These are phyloP conservation scores for Peronosclerospora sorghi DNA, from an alignment of 352 stramenopile species.

Conservation along the genomic window DNA sequence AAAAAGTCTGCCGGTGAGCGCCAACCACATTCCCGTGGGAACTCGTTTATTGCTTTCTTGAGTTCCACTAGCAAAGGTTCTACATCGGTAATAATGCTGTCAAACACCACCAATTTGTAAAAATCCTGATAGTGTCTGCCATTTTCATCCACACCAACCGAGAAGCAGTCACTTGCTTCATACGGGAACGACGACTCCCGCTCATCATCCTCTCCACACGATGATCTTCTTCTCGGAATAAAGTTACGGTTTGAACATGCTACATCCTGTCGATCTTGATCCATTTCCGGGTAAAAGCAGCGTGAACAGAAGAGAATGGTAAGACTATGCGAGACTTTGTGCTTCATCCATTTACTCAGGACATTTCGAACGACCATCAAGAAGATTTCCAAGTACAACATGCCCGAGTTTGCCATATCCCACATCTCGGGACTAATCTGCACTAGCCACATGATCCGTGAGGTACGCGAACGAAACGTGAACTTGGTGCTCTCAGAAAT, in stretches of 20 bases:
- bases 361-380: slow-evolving; percentile 71
- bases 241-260: slow-evolving; percentile 6
- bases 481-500: slow-evolving; percentile 94
- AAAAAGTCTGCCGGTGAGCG: slow-evolving; percentile 33
- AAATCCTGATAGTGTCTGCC: slow-evolving; percentile 77
- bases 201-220: slow-evolving; percentile 13
- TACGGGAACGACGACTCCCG: slow-evolving; percentile 55
- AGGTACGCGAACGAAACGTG: slow-evolving; percentile 90
- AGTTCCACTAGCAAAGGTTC: slow-evolving; percentile 54
- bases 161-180: slow-evolving; percentile 46
- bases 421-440: slow-evolving; percentile 94
- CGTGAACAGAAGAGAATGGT: slow-evolving; percentile 89
- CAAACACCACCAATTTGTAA: slow-evolving; percentile 77
- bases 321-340: slow-evolving; percentile 86
- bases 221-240: slow-evolving; percentile 13
- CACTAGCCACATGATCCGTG: slow-evolving; percentile 96
- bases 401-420: slow-evolving; percentile 84
- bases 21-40: slow-evolving; percentile 62
- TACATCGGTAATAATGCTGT: slow-evolving; percentile 59
- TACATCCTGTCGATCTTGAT: slow-evolving; percentile 24
- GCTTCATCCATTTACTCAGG: slow-evolving; percentile 84
- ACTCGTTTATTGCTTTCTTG: slow-evolving; percentile 71
- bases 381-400: slow-evolving; percentile 87
- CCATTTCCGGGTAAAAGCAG: slow-evolving; percentile 79
- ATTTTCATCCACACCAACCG: slow-evolving; percentile 64